Evolutionary conservation across 495 filamentous ascomycete species (phyloP).

Genomic region (Pyronema omphalodes): DNA sequence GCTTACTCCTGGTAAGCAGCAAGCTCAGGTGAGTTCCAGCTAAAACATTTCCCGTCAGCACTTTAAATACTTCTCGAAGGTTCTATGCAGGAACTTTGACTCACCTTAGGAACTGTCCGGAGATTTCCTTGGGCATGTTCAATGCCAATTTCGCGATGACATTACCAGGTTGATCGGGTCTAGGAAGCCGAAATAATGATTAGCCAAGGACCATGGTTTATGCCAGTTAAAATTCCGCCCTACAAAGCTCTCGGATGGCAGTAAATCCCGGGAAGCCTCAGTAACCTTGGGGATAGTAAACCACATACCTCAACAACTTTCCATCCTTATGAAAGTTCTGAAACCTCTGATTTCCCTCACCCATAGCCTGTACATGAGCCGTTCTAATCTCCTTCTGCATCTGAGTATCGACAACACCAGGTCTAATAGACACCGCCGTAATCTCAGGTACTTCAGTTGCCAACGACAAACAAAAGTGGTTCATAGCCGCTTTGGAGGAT

Average conservation of each 20-base stretch:
- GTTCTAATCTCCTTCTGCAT: conserved; percentile 51
- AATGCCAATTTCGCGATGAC: conserved; percentile 62
- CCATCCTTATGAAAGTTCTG: conserved; percentile 44
- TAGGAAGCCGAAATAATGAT: not conserved
- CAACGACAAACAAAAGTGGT: conserved; percentile 56
- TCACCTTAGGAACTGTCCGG: conserved; percentile 55
- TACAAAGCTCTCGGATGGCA: too few relatives aligned
- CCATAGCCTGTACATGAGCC: conserved; percentile 45
- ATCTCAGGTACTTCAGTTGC: conserved; percentile 65
- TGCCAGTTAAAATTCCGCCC: too few relatives aligned
- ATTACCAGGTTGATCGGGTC: conserved; percentile 62
- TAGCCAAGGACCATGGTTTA: too few relatives aligned
- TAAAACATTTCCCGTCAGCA: too few relatives aligned
- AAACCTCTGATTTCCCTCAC: conserved; percentile 49
- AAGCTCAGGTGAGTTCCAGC: too few relatives aligned
- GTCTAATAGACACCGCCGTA: conserved; percentile 50
- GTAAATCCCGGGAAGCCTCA: too few relatives aligned
- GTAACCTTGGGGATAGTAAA: too few relatives aligned
- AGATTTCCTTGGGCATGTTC: conserved; percentile 41
- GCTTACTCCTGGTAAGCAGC: too few relatives aligned
- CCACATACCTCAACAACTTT: conserved; percentile 37
- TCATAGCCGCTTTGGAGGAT: conserved; percentile 72
- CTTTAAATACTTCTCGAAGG: too few relatives aligned
- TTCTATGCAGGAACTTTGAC: too few relatives aligned
- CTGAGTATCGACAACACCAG: conserved; percentile 39